These are phyloP conservation scores for Tubosaeta sp. DNA, from an alignment of 768 basidiomycete species.

Conservation along the genomic window DNA sequence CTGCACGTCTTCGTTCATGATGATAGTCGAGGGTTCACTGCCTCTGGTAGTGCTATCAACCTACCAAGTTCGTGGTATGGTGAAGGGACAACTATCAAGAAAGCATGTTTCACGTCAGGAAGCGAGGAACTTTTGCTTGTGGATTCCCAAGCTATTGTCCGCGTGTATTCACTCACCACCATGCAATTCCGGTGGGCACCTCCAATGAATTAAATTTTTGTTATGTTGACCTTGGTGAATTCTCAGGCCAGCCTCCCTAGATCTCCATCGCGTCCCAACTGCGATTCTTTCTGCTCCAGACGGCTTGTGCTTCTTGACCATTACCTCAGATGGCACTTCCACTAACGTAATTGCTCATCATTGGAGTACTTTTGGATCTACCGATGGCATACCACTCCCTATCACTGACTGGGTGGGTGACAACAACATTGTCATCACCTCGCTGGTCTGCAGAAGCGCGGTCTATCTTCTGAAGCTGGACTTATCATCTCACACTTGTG, in stretches of 20 bases:
- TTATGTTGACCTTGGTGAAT: neutral
- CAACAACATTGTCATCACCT: conserved; percentile 35
- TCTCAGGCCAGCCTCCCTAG: conserved; percentile 43
- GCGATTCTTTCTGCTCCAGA: conserved; percentile 47
- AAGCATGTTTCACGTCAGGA: conserved; percentile 44
- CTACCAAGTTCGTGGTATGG: conserved; percentile 43
- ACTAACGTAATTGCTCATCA: conserved; percentile 41
- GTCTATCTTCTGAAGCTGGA: conserved; percentile 46
- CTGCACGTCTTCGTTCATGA: conserved; percentile 49
- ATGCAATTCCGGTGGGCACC: conserved; percentile 48
- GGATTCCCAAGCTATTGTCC: conserved; percentile 39
- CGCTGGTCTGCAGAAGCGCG: conserved; percentile 38
- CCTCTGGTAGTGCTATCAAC: conserved; percentile 39
- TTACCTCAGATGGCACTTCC: conserved; percentile 20
- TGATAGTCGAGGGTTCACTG: conserved; percentile 41
- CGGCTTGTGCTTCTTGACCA: conserved; percentile 46
- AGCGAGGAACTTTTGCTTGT: conserved; percentile 52
- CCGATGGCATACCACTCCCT: conserved; percentile 37
- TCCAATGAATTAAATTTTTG: neutral
- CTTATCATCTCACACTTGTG: conserved; percentile 25
- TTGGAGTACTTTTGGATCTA: conserved; percentile 55
- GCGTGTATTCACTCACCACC: conserved; percentile 51
- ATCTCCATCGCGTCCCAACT: conserved; percentile 33
- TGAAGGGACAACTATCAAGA: conserved; percentile 31
- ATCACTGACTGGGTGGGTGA: conserved; percentile 27